These are phyloP conservation scores for Linnemannia zychae DNA, from an alignment of 192 early-diverging fungal species.

Conservation along the genomic window DNA sequence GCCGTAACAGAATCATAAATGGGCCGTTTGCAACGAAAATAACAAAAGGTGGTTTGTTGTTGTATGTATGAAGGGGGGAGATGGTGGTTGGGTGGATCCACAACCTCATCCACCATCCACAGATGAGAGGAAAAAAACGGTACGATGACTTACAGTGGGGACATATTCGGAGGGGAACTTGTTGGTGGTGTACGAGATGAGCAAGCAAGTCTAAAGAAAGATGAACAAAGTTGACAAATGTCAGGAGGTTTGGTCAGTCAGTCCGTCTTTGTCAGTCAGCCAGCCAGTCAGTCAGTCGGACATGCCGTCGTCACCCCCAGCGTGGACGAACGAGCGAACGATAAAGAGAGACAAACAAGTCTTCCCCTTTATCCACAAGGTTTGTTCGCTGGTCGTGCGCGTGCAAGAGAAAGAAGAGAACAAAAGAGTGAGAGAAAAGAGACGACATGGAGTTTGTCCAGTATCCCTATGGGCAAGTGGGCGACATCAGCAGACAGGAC, in stretches of 20 bases:
- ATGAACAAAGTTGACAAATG: conserved; percentile 8
- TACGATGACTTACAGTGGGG: conserved; percentile 81
- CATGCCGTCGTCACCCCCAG: neutral
- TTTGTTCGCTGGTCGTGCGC: neutral
- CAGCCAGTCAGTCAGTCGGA: neutral
- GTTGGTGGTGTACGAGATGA: conserved; percentile 97
- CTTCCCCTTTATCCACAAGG: conserved; percentile 2
- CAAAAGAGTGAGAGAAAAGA: neutral
- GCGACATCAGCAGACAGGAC: neutral
- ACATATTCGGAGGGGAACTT: conserved; percentile 97
- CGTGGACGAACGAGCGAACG: neutral
- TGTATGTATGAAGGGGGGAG: neutral
- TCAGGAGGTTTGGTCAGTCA: conserved; percentile 10
- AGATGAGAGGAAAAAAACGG: conserved; percentile 6
- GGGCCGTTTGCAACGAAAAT: neutral
- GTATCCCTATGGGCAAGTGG: neutral
- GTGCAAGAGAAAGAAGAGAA: neutral
- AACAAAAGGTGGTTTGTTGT: neutral
- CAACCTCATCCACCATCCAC: neutral
- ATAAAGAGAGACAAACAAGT: neutral
- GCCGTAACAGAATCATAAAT: neutral
- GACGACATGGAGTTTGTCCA: no score
- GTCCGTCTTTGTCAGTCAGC: neutral
- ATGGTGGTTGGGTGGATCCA: neutral
- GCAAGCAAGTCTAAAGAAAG: conserved; percentile 82